phyloP scores from a whole-genome alignment of 2,329 filamentous ascomycete genomes.

The Fusarium piperis region DNA sequence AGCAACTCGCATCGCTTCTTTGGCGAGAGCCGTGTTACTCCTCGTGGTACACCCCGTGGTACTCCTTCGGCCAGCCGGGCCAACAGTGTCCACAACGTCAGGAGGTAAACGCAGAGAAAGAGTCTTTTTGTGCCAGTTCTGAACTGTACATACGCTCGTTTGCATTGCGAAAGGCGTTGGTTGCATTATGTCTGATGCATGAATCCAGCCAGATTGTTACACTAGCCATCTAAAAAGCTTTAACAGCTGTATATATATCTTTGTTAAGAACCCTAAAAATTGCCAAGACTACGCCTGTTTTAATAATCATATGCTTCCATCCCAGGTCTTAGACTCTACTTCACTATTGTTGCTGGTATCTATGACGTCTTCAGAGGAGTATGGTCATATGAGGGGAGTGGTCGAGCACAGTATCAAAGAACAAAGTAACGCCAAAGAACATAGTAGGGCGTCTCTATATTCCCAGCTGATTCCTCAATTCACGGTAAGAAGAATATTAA shows the following conservation, averaged over 20 bases:
- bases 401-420: too few species aligned
- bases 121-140: neutral
- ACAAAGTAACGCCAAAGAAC: too few species aligned
- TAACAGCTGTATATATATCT: too few species aligned
- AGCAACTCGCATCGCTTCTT: constrained; percentile 55
- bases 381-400: too few species aligned
- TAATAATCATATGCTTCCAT: neutral
- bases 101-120: neutral
- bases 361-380: too few species aligned
- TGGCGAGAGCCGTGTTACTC: constrained; percentile 53
- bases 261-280: neutral
- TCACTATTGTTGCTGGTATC: neutral
- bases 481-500: too few species aligned
- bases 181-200: neutral
- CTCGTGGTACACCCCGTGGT: constrained; percentile 49
- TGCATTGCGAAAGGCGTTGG: neutral
- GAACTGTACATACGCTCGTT: neutral
- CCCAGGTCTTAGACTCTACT: neutral
- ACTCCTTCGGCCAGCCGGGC: constrained; percentile 50
- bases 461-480: too few species aligned
- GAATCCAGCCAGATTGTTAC: neutral
- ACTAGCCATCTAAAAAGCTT: neutral
- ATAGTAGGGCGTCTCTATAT: too few species aligned
- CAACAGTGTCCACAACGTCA: constrained; percentile 4
- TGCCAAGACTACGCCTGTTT: neutral